Evolutionary conservation across 2,329 filamentous ascomycete genomes (phyloP), one percentile per base, ranked within the genome.

Genomic region (Sclerotiophoma versabilis): DNA sequence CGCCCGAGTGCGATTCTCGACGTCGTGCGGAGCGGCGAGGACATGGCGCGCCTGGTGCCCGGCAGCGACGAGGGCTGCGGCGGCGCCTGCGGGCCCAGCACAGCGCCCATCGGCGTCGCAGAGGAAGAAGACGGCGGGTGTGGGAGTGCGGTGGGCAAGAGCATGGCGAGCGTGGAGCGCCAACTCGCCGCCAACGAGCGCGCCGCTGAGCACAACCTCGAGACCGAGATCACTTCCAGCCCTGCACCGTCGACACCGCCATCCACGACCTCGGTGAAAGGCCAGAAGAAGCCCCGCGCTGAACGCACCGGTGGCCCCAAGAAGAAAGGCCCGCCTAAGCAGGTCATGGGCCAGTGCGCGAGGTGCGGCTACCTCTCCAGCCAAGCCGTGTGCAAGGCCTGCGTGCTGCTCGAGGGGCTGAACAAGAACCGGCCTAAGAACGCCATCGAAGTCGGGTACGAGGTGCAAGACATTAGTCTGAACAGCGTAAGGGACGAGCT

Each of bases 301-400:
- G 41, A 58, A 14, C 62, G 61, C n/a, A 39, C 59, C 1, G 43
- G 48, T 9, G 59, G 46, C 10, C 52, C 60, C 6, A 69, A 65
- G 57, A 72, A 66, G 11, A 51, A 49, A 38, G n/a, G 57, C 20
- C 57, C 64, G 0, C 49, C 61, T 2, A 77, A 82, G 83, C 91
- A 93, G 74, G 87, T 87, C 12, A 83, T 97, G 63, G 91, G 93
- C 1, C 88, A 87, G 60, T 99, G 95, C 70, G 85, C 88, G 68
- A 88, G 86, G 46, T 99, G 95, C 66, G 95, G 95, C 12, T 99
- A 98, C 73, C 90, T 99, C 75, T 96, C 95, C 2, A 97, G 93
- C 66, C 95, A 99, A 75, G 84, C 86, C 25, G 85, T 97, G 32
- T 99, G 95, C 77, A 96, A 99, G 76, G 95, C 95, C 0, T 99